Conservation (phyloP, 2,329 filamentous ascomycete genomes). For the Thermothelomyces thermophilus region DNA sequence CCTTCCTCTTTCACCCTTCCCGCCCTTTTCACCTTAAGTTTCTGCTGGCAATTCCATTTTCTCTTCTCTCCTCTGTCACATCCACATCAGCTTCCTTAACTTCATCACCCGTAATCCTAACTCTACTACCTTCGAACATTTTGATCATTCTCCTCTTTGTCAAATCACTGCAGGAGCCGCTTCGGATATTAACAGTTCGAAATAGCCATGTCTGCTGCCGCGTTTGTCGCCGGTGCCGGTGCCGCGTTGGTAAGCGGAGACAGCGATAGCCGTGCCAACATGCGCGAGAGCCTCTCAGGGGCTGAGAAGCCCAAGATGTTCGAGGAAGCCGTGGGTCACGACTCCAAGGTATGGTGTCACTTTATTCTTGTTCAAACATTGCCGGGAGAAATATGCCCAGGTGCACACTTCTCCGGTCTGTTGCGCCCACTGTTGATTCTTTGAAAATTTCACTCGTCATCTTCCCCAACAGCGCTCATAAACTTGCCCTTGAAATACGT, state of each 20-base stretch:
- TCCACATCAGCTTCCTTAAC: not conserved
- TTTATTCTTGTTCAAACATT: not conserved
- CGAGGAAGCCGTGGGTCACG: conserved; percentile 30
- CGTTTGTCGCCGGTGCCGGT: not conserved
- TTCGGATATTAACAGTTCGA: not conserved
- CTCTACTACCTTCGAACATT: conserved; percentile 23
- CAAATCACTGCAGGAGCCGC: conserved; percentile 3
- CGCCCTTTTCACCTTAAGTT: not conserved
- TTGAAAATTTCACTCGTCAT: not conserved
- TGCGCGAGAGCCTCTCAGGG: conserved; percentile 29
- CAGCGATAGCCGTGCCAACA: conserved; percentile 31
- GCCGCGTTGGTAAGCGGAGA: conserved; percentile 37
- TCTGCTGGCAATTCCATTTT: not conserved
- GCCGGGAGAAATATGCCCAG: not conserved
- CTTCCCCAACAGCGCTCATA: too few relatives aligned
- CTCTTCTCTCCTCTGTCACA: not conserved
- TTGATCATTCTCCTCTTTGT: conserved; percentile 22
- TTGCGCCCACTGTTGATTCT: not conserved
- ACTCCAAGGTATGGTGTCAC: conserved; percentile 27
- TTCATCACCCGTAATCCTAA: not conserved
- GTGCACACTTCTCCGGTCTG: not conserved
- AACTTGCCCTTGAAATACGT: too few relatives aligned
- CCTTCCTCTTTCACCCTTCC: not conserved
- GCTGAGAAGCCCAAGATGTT: conserved; percentile 35
- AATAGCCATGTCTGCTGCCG: conserved; percentile 35